Evolutionary conservation across 352 stramenopile genomes (phyloP).

Genomic region (Blastocystis sp.): DNA sequence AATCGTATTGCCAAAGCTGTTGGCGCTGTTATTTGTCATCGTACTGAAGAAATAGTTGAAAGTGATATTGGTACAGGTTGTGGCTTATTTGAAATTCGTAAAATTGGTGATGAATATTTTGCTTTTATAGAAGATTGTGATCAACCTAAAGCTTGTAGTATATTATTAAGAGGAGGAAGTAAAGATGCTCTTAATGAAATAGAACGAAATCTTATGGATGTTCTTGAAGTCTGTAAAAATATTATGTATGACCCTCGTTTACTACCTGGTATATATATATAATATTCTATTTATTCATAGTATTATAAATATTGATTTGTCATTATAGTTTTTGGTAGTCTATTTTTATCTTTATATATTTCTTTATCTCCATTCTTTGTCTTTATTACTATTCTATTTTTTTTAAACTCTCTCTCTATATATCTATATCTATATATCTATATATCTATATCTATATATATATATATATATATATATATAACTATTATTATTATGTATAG

Average conservation of each 20-base stretch:
- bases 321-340: background rate
- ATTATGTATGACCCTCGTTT: slow-evolving; percentile 90
- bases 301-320: slow-evolving; percentile 42
- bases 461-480: background rate
- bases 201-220: slow-evolving; percentile 93
- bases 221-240: slow-evolving; percentile 96
- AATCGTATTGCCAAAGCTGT: slow-evolving; percentile 85
- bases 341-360: too few relatives aligned
- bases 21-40: slow-evolving; percentile 86
- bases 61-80: slow-evolving; percentile 90
- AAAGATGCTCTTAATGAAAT: slow-evolving; percentile 99
- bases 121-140: slow-evolving; percentile 94
- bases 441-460: too few relatives aligned
- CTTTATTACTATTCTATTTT: too few relatives aligned
- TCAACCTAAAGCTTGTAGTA: slow-evolving; percentile 87
- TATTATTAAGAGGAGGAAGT: slow-evolving; percentile 84
- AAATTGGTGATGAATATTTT: slow-evolving; percentile 86
- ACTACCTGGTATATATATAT: slow-evolving; percentile 53
- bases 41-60: slow-evolving; percentile 93
- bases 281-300: background rate
- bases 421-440: too few relatives aligned
- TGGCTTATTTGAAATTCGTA: slow-evolving; percentile 86
- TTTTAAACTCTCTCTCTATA: too few relatives aligned
- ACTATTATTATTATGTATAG: slow-evolving; percentile 4
- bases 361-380: too few relatives aligned